Evolutionary conservation across 495 filamentous ascomycete species (phyloP), one percentile per base, ranked within the genome.

Genomic region (Neurospora sp.): DNA sequence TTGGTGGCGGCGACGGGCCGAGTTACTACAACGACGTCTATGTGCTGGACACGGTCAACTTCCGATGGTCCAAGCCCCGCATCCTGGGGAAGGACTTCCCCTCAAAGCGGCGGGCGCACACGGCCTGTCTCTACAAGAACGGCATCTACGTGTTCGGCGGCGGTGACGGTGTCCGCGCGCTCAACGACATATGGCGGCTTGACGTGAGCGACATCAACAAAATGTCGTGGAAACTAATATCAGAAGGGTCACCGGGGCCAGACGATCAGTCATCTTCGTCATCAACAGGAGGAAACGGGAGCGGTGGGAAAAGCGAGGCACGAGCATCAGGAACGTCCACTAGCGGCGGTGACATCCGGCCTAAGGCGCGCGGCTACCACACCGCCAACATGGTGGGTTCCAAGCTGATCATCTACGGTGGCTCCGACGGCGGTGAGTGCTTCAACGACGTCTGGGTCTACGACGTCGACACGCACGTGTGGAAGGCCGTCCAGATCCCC

Each of bases 401-500:
- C 76, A 91, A 91, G 79, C 84, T 91, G 39, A 90, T 91, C 76
- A 88, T 91, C 70, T 91, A 86, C 77, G 89, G 89, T 37, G 89
- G 89, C 9, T 89, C 87, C 2, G 89, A 91, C 75, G 89, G 89
- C 69, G 87, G 86, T 40, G 88, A 90, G 79, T 91, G 89, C 78
- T 91, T 91, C 79, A 84, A 87, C 75, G 89, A 91, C 77, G 89
- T 91, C 40, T 91, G 89, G 89, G 85, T 91, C 37, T 91, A 91
- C 77, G 87, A 90, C 76, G 87, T 90, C 27, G 88, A 89, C 48
- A 85, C 82, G 39, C 80, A 84, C 41, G 71, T 79, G 27, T 90
- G 89, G 87, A 87, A 83, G 71, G 74, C 79, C 20, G 88, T 90
- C 74, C 73, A 78, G 44, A 86, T 89, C 46, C 84, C 85, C 39